Base-by-base conservation (phyloP, 2,329 filamentous ascomycete genomes). In the Graphilbum ipis-grandicollis region DNA sequence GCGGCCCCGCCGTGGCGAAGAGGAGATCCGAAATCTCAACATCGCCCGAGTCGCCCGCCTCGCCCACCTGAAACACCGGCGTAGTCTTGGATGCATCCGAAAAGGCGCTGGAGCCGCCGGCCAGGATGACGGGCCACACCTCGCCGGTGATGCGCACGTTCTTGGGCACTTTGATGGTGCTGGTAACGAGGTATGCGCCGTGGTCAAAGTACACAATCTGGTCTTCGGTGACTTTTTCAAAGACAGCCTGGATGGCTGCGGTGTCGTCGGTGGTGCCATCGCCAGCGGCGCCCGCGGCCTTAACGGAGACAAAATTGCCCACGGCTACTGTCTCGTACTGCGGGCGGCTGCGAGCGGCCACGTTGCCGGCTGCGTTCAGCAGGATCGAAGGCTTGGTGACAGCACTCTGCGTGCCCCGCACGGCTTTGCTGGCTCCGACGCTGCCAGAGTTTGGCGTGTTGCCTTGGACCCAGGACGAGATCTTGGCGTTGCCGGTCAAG, bases 191-290 rank as follows among this genome's bases (percentile, higher is more conserved):
- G 53, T 86, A 84, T 35, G 75, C 68, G 38, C 81, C 81, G 48
- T 79, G 75, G 49, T 83, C 78, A 46, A 88, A 78, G 58, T 75
- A 86, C 40, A 82, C 66, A 43, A 88, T 56, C 46, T 79, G 66
- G 44, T 72, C 72, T 1, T 69, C 53, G 14, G 66, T 66, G 31
- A 73, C 72, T 40, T 60, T 70, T 55, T 92, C 63, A 45, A 96
- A 71, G 35, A 85, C 66, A 38, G 70, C 68, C 56, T 94, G 85
- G 50, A 96, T 79, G 15, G 78, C 81, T 6, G 67, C 71, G 14
- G 88, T 94, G 51, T 96, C 90, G 48, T 96, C 88, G 1, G 83
- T 82, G 19, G 61, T 56, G 36, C 88, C 90, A 50, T 98, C 88
- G 50, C 90, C 90, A 59, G 75, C 82, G 49, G 84, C 86, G 40